Evolutionary conservation across 495 filamentous ascomycete genomes (phyloP).

Genomic region (Jackrogersella minutella): DNA sequence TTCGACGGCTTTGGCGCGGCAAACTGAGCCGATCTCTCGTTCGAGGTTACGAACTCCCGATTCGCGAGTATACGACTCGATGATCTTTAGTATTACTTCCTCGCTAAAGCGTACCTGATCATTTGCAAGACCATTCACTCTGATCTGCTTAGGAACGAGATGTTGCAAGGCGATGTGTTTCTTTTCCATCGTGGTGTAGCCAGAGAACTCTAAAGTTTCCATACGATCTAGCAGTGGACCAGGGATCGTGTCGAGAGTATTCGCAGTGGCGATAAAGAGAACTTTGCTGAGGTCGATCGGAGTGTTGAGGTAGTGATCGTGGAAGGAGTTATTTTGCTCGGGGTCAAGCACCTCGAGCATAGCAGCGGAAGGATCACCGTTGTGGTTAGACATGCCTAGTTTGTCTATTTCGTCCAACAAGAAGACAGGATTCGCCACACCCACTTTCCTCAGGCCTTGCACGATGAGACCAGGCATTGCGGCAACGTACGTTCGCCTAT

Average conservation of each 20-base stretch:
- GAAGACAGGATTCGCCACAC: constrained; percentile 95
- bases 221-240: constrained; percentile 94
- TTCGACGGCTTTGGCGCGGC: constrained; percentile 93
- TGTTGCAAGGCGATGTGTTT: constrained; percentile 93
- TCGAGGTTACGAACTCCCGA: constrained; percentile 97
- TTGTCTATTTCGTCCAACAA: constrained; percentile 99
- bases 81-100: constrained; percentile 91
- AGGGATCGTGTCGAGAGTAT: constrained; percentile 94
- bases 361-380: constrained; percentile 97
- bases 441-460: constrained; percentile 93
- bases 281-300: constrained; percentile 97
- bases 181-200: constrained; percentile 99
- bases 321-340: constrained; percentile 95
- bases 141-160: constrained; percentile 92
- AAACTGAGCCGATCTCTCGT: constrained; percentile 92
- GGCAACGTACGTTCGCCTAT: constrained; percentile 95
- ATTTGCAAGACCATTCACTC: constrained; percentile 73
- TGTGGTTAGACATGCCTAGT: constrained; percentile 87
- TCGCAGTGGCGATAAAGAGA: constrained; percentile 98
- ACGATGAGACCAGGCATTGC: constrained; percentile 98
- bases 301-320: constrained; percentile 95
- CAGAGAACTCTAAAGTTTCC: constrained; percentile 91
- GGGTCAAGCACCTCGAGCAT: constrained; percentile 99
- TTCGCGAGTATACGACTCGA: constrained; percentile 95
- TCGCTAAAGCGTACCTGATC: constrained; percentile 78